Evolutionary conservation across 768 basidiomycete genomes (phyloP), one percentile per base, ranked within the genome.

Genomic region (Vishniacozyma victoriae): DNA sequence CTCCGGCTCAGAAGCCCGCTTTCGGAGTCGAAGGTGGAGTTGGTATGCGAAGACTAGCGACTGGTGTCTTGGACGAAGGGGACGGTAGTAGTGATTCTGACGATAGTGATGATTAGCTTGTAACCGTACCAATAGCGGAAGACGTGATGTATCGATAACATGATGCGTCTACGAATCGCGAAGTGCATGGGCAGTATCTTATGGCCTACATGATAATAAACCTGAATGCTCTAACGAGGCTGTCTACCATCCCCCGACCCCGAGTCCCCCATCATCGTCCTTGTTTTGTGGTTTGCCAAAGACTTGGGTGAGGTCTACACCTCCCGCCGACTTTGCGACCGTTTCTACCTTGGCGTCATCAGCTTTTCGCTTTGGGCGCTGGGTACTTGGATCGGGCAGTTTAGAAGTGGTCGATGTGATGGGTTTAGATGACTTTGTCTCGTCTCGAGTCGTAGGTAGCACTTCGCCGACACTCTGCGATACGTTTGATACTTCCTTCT

Each of bases 11-110:
- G n/a, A n/a, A n/a, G n/a, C n/a, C n/a, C n/a, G n/a, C n/a, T n/a
- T n/a, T n/a, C n/a, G n/a, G n/a, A n/a, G n/a, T 57, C 2, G 62
- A 60, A 31, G 62, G 62, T 14, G 62, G 62, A 14, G 62, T 58
- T 18, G 62, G 62, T 2, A 44, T 46, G 39, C 37, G 63, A 16
- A 22, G 63, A 22, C 23, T 62, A 16, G 60, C 55, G 5, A 47
- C 42, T 33, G 63, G 62, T 5, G 55, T 42, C 5, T 51, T 42
- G 19, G 49, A 25, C n/a, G 50, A 44, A 12, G 55, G 55, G 22
- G 54, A 52, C 48, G 51, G 49, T 33, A 50, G 46, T n/a, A n/a
- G n/a, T n/a, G n/a, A n/a, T 35, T 52, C 51, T 25, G 63, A 58
- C 26, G 60, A 62, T 22, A 54, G 55, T 37, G 63, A 57, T 54